Evolutionary conservation across 352 stramenopile species (phyloP).

Genomic region (Nothophytophthora sp.): DNA sequence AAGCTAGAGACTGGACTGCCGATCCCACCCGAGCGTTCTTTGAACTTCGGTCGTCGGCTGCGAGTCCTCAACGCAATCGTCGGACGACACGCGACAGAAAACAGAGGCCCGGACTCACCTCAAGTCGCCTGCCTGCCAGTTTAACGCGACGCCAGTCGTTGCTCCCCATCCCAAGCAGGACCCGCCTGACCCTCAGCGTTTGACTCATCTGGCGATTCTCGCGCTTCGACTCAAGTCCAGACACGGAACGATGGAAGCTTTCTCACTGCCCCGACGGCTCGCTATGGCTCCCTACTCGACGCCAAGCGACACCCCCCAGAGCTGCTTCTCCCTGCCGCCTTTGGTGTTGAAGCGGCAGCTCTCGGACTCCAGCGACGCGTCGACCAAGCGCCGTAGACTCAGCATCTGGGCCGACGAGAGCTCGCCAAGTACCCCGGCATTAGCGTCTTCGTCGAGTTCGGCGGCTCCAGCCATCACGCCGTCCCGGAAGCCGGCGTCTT

Average conservation of each 20-base stretch:
- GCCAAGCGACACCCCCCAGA: background rate
- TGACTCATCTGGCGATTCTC: conserved; percentile 29
- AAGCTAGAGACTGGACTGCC: conserved; percentile 5
- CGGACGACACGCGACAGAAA: conserved; percentile 21
- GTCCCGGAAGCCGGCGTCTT: conserved; percentile 22
- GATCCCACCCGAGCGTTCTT: conserved; percentile 12
- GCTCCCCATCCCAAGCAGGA: no score
- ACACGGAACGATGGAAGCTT: conserved; percentile 27
- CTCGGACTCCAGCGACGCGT: background rate
- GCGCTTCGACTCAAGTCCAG: conserved; percentile 14
- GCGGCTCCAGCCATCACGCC: conserved; percentile 11
- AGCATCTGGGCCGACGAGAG: no score
- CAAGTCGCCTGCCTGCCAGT: no score
- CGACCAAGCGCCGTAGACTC: conserved; percentile 25
- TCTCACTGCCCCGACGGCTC: conserved; percentile 6
- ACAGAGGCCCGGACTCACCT: conserved; percentile 44
- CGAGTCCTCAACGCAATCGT: no score
- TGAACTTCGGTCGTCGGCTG: conserved; percentile 4
- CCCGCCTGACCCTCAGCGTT: no score
- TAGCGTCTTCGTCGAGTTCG: conserved; percentile 8
- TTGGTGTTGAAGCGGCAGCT: conserved; percentile 19
- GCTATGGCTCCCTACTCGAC: background rate
- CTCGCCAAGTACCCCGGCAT: conserved; percentile 12
- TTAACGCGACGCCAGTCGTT: conserved; percentile 23
- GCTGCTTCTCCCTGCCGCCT: conserved; percentile 9